Base-by-base conservation (phyloP, 306 rosid genomes). In the Sesbania bispinosa region DNA sequence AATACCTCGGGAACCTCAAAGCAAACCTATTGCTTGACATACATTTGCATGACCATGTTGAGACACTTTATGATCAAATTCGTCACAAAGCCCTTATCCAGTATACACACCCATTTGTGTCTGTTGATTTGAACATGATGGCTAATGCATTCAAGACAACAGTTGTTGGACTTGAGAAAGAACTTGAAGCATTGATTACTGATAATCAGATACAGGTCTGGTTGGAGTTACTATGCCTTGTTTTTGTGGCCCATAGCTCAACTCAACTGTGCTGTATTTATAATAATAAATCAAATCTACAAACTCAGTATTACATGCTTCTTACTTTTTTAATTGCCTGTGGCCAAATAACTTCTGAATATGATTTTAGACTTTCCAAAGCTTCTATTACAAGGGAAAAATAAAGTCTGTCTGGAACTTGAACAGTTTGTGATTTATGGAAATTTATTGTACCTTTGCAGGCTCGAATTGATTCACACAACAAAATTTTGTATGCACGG, bases 381-480 rank as follows among this genome's bases (percentile, higher is more conserved):
- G 59, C 30, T 33, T 13, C 30, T 42, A 21, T 26, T 48, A 3
- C 38, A 11, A 55, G 53, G 39, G 13, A 66, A 32, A 15, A 75
- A 70, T 2, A 6, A 36, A 19, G 24, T 35, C 38, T 57, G 5
- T 54, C 45, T 69, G 64, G 41, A 24, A 21, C 48, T 52, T 36
- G 10, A 39, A 26, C 18, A 35, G 19, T 29, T 47, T 20, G 9
- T 58, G 38, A 46, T 20, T 71, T 23, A 78, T 64, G 69, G 5
- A 59, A n/a, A 66, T 39, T n/a, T 52, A 10, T 75, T 53, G 32
- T 50, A 51, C 38, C 52, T 30, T 32, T 75, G 92, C 93, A 95
- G 99, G 99, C 99, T 76, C 89, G 93, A 77, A 95, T 95, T 6
- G 99, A 95, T 79, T 95, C 99, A 15, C 99, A 95, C 89, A 95